These are phyloP conservation scores for Cryptococcus wingfieldii DNA, from an alignment of 1,284 basidiomycete species.

Conservation along the genomic window DNA sequence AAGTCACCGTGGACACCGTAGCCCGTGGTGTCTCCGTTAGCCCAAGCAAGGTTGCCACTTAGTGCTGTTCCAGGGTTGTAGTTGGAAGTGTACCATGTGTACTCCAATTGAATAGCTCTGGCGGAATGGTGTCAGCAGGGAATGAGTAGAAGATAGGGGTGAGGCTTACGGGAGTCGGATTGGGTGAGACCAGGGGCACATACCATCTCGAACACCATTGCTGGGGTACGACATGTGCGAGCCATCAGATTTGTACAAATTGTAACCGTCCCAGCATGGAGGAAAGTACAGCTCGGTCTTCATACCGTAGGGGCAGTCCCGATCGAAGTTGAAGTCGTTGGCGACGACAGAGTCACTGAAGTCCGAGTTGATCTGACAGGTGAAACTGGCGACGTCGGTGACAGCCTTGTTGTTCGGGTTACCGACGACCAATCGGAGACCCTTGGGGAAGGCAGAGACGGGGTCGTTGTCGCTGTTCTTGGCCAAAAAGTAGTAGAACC, in stretches of 20 bases:
- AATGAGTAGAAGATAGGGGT: not conserved
- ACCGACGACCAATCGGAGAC: slow-evolving; percentile 30
- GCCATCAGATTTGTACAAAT: slow-evolving; percentile 23
- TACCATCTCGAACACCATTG: slow-evolving; percentile 4
- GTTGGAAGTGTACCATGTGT: slow-evolving; percentile 14
- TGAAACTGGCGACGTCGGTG: slow-evolving; percentile 13
- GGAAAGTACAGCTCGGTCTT: slow-evolving; percentile 27
- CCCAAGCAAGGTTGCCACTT: slow-evolving; percentile 34
- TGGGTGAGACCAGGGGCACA: slow-evolving; percentile 33
- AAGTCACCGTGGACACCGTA: slow-evolving; percentile 38
- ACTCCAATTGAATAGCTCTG: slow-evolving; percentile 27
- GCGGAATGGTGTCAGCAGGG: not conserved
- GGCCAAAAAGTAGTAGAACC: slow-evolving; percentile 32
- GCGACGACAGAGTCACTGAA: slow-evolving; percentile 5
- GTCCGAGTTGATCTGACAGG: slow-evolving; percentile 10
- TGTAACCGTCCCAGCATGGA: slow-evolving; percentile 33
- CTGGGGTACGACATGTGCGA: slow-evolving; percentile 31
- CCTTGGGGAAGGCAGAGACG: slow-evolving; percentile 29
- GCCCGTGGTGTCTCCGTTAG: slow-evolving; percentile 40
- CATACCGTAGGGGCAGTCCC: slow-evolving; percentile 25
- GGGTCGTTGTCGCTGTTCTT: slow-evolving; percentile 10
- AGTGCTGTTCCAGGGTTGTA: slow-evolving; percentile 15
- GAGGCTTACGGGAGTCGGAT: slow-evolving; percentile 23
- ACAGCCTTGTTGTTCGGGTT: slow-evolving; percentile 23
- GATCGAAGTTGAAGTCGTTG: slow-evolving; percentile 29